phyloP scores from a whole-genome alignment of 2,329 filamentous ascomycete genomes.

The Aurifilum marmelostoma region DNA sequence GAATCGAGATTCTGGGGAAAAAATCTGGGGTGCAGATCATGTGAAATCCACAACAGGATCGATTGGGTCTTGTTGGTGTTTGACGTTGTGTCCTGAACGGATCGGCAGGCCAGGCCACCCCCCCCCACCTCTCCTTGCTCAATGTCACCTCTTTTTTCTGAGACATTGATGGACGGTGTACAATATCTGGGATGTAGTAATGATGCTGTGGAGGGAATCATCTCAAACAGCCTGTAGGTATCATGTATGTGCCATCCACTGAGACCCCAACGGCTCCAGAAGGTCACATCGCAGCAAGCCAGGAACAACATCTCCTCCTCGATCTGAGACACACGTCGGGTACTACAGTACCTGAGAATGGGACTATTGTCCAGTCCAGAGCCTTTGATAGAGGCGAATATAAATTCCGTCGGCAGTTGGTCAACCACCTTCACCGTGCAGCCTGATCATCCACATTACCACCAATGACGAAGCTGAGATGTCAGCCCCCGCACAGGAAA shows the following conservation, averaged over 20 bases:
- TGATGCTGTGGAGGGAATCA: not conserved
- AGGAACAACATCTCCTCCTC: not conserved
- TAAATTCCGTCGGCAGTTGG: conserved; percentile 14
- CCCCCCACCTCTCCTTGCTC: too few species aligned
- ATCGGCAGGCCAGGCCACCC: not conserved
- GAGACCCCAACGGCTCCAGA: not conserved
- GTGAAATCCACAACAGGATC: not conserved
- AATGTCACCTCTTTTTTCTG: not conserved
- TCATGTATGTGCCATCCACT: not conserved
- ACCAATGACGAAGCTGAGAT: conserved; percentile 19
- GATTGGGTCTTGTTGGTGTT: not conserved
- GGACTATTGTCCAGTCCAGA: not conserved
- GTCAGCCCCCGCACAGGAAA: conserved; percentile 22
- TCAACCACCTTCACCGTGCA: not conserved
- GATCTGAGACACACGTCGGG: not conserved
- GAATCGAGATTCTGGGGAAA: conserved; percentile 25
- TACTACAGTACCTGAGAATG: not conserved
- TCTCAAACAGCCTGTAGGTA: not conserved
- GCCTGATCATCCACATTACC: not conserved
- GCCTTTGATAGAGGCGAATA: not conserved
- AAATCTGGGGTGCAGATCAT: conserved; percentile 24
- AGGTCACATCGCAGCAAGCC: not conserved
- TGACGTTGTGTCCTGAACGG: not conserved
- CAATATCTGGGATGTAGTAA: not conserved
- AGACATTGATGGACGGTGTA: not conserved